Evolutionary conservation across 106 monocot genomes (phyloP).

Genomic region (Acorus gramineus): DNA sequence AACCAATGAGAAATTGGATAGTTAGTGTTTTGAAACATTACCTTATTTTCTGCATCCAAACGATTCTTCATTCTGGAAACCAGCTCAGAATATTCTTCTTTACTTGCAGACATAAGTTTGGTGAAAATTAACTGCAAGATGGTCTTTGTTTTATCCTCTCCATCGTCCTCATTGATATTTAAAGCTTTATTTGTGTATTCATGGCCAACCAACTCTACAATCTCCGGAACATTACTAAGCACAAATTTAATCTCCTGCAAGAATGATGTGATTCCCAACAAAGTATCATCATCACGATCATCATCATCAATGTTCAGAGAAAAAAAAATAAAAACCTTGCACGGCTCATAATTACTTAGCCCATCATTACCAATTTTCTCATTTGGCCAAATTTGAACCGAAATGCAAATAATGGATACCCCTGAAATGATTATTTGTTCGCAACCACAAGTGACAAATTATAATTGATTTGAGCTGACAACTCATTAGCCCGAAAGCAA

Average conservation of each 20-base stretch:
- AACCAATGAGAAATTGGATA: neutral
- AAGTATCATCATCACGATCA: neutral
- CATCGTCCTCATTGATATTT: conserved; percentile 18
- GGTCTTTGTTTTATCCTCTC: conserved; percentile 23
- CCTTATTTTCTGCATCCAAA: conserved; percentile 52
- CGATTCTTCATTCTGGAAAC: conserved; percentile 49
- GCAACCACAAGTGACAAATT: too few species aligned
- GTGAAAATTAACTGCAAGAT: conserved; percentile 53
- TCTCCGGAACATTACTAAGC: conserved; percentile 59
- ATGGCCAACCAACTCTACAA: conserved; percentile 50
- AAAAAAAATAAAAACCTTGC: too few species aligned
- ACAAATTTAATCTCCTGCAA: conserved; percentile 79
- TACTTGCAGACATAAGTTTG: conserved; percentile 61
- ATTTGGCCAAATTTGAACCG: too few species aligned
- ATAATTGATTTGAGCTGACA: too few species aligned
- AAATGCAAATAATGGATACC: too few species aligned
- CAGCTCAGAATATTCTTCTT: conserved; percentile 40
- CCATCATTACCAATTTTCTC: too few species aligned
- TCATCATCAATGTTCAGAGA: neutral
- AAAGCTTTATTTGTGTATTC: conserved; percentile 28
- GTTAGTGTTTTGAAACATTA: conserved; percentile 3
- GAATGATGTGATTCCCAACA: neutral
- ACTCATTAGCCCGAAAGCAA: too few species aligned
- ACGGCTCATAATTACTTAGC: too few species aligned
- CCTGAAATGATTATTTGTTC: too few species aligned